Conservation (phyloP, 2,329 filamentous ascomycete genomes). For the Beauveria medogensis region DNA sequence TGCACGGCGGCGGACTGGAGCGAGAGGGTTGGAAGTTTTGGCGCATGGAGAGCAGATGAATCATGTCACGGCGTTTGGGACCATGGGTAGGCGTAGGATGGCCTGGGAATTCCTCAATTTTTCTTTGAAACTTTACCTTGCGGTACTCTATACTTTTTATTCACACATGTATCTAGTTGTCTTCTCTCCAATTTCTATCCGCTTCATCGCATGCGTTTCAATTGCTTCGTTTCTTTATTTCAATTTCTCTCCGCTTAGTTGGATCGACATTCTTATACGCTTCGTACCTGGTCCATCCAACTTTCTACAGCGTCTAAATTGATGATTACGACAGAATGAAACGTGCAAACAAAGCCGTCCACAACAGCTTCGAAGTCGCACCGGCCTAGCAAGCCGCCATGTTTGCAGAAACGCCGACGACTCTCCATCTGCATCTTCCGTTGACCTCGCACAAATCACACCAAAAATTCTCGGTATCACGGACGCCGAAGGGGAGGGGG, state of each 20-base stretch:
- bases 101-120: background rate
- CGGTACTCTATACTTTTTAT: background rate
- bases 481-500: no score
- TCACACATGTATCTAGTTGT: background rate
- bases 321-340: background rate
- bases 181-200: background rate
- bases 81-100: background rate
- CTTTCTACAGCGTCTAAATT: no score
- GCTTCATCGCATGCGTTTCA: no score
- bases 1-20: slow-evolving; percentile 58
- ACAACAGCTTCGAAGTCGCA: background rate
- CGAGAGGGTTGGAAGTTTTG: slow-evolving; percentile 83
- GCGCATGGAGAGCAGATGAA: slow-evolving; percentile 48
- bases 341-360: background rate
- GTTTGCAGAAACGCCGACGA: background rate
- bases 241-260: no score
- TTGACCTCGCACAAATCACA: background rate
- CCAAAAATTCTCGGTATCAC: no score
- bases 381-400: background rate
- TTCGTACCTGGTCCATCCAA: no score
- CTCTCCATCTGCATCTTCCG: background rate
- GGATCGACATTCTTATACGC: no score
- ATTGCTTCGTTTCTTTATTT: no score
- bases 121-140: slow-evolving; percentile 5
- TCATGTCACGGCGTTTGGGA: background rate